A percentile compares a stretch with the other conserved stretches of the same genome.
Conservation (phyloP, 768 basidiomycete species). For the Lactarius quietus region DNA sequence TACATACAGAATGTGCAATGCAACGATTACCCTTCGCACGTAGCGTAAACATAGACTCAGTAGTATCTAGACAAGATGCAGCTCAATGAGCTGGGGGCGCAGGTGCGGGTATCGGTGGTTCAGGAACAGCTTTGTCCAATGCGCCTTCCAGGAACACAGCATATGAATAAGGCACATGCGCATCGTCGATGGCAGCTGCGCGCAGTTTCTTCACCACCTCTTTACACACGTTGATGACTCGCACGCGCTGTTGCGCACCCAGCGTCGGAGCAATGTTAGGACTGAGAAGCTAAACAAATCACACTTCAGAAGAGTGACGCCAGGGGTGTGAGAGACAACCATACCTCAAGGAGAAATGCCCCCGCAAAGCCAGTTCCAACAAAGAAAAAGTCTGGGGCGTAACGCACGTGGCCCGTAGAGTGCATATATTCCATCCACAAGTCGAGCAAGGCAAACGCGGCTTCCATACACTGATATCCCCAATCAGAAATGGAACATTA, state of each 20-base stretch:
- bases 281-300: constrained; percentile 16
- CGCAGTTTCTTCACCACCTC: constrained; percentile 2
- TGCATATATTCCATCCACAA: constrained; percentile 21
- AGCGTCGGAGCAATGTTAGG: constrained; percentile 19
- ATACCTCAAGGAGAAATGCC: constrained; percentile 26
- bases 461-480: constrained; percentile 17
- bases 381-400: constrained; percentile 27
- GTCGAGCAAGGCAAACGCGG: constrained; percentile 17
- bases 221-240: constrained; percentile 1
- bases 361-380: constrained; percentile 23
- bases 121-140: constrained; percentile 7
- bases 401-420: constrained; percentile 12
- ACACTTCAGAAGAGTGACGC: constrained; percentile 10
- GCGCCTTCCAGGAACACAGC: constrained; percentile 19
- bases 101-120: constrained; percentile 27
- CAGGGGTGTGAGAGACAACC: neutral
- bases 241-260: constrained; percentile 7
- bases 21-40: neutral
- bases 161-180: constrained; percentile 19
- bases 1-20: constrained; percentile 1
- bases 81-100: constrained; percentile 29
- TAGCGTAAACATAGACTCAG: constrained; percentile 2
- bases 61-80: neutral
- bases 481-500: neutral
- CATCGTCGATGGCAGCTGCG: constrained; percentile 14